Percentiles rank a stretch among this genome's conserved stretches.
phyloP scores from a whole-genome alignment of 129 eudicot species.

The Tagetes erecta region DNA sequence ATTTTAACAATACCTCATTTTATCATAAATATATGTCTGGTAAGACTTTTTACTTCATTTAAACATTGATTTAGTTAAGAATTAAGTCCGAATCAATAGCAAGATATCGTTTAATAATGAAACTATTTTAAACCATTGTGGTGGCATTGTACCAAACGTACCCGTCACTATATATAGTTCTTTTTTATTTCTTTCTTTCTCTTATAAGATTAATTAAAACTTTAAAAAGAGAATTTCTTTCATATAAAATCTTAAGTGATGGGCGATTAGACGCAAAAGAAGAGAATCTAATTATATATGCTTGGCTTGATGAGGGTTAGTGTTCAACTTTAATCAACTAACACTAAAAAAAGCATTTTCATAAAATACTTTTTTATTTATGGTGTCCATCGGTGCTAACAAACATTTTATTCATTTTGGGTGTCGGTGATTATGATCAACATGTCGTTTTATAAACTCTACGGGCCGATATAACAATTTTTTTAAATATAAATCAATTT shows the following conservation, averaged over 20 bases:
- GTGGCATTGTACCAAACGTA: background rate
- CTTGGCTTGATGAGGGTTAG: slow-evolving; percentile 19
- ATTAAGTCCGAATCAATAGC: too few relatives aligned
- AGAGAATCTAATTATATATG: slow-evolving; percentile 7
- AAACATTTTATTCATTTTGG: slow-evolving; percentile 17
- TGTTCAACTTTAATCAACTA: background rate
- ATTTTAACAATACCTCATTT: too few relatives aligned
- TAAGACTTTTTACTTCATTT: too few relatives aligned
- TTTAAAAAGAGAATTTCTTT: background rate
- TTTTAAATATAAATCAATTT: slow-evolving; percentile 3
- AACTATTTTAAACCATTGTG: too few relatives aligned
- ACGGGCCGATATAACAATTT: slow-evolving; percentile 10
- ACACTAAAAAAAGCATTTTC: background rate
- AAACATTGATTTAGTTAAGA: too few relatives aligned
- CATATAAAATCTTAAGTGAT: background rate
- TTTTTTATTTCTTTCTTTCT: background rate
- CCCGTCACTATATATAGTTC: background rate
- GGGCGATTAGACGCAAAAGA: background rate
- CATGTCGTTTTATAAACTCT: slow-evolving; percentile 19
- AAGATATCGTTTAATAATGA: too few relatives aligned
- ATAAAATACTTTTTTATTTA: background rate
- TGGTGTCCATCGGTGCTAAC: slow-evolving; percentile 22
- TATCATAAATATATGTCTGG: too few relatives aligned
- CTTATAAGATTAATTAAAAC: background rate
- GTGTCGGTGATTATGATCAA: slow-evolving; percentile 33